Base-by-base conservation (phyloP, 106 monocot genomes). In the Narthecium ossifragum region DNA sequence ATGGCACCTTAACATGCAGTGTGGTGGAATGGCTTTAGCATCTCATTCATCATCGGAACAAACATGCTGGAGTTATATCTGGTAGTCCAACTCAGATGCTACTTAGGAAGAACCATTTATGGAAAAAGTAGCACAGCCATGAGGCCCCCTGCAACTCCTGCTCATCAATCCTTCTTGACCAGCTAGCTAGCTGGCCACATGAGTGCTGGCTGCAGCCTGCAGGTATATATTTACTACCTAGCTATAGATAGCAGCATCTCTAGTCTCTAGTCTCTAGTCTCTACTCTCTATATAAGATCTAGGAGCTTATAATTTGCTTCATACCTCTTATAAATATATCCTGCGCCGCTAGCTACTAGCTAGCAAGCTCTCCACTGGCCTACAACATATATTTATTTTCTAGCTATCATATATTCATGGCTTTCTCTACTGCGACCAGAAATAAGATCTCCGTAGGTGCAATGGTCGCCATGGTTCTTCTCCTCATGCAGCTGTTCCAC, bases 51-150 rank as follows among this genome's bases (percentile, higher is more conserved):
- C 5, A n/a, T 20, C 18, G 9, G 15, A 46, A n/a, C 46, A 46
- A 46, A 25, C 53, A 53, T 53, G 2, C 13, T 25, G 2, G 53
- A 53, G 23, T 53, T 53, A 53, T 26, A 28, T 53, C 12, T 53
- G 27, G 53, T 27, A 53, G 30, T 51, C 50, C 50, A 51, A 15
- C 50, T 51, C 50, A 51, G 3, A 3, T 51, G 26, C 26, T 51
- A 20, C 20, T 23, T 1, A 51, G 13, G 8, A 22, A 51, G 26
- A 40, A 8, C 2, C 20, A 9, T 23, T 18, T 23, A 51, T 5
- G 21, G 26, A 18, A 18, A 51, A n/a, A n/a, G n/a, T n/a, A n/a
- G n/a, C n/a, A n/a, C 1, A 23, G 1, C 14, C 50, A 23, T 25
- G 26, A 49, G n/a, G n/a, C 7, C 6, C 5, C 14, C 10, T 21